phyloP scores from a whole-genome alignment of 495 filamentous ascomycete genomes.

The Elasticomyces elasticus region DNA sequence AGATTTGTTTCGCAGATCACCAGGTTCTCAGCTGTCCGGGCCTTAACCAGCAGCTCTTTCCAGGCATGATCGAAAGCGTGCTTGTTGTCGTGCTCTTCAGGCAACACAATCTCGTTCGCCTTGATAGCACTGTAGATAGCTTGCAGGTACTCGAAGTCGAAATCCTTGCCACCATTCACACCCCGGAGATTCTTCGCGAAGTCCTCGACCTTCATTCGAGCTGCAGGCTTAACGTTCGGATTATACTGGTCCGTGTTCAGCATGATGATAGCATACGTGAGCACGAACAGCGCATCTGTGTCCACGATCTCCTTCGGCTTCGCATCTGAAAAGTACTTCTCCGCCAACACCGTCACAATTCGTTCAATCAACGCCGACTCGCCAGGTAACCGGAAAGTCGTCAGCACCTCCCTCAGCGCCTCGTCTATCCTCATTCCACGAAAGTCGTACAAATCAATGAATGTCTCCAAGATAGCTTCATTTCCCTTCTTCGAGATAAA shows the following conservation, averaged over 20 bases:
- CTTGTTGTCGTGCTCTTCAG: slow-evolving; percentile 92
- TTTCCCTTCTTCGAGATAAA: slow-evolving; percentile 85
- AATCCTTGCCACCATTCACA: slow-evolving; percentile 77
- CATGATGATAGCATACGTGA: slow-evolving; percentile 94
- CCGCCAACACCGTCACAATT: slow-evolving; percentile 76
- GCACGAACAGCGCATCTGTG: slow-evolving; percentile 79
- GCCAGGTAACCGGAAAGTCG: slow-evolving; percentile 88
- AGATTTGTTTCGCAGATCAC: slow-evolving; percentile 82
- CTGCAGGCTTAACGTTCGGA: slow-evolving; percentile 69
- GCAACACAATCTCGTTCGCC: slow-evolving; percentile 87
- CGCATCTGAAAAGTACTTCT: slow-evolving; percentile 69
- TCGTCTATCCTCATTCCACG: slow-evolving; percentile 77
- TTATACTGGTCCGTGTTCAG: slow-evolving; percentile 96
- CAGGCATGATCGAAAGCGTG: slow-evolving; percentile 95
- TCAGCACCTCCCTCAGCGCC: slow-evolving; percentile 74
- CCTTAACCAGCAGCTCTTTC: slow-evolving; percentile 86
- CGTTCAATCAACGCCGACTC: slow-evolving; percentile 88
- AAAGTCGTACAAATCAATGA: slow-evolving; percentile 81
- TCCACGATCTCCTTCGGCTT: slow-evolving; percentile 68
- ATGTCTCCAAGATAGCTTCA: slow-evolving; percentile 67
- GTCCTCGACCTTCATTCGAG: slow-evolving; percentile 69
- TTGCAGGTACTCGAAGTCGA: slow-evolving; percentile 74
- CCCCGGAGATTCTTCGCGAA: slow-evolving; percentile 84
- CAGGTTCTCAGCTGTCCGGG: slow-evolving; percentile 61
- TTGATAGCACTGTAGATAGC: slow-evolving; percentile 87